A percentile compares a stretch with the other conserved stretches of the same genome.
phyloP scores from a whole-genome alignment of 1,139 yeast genomes.

The Nematodospora anomalae region DNA sequence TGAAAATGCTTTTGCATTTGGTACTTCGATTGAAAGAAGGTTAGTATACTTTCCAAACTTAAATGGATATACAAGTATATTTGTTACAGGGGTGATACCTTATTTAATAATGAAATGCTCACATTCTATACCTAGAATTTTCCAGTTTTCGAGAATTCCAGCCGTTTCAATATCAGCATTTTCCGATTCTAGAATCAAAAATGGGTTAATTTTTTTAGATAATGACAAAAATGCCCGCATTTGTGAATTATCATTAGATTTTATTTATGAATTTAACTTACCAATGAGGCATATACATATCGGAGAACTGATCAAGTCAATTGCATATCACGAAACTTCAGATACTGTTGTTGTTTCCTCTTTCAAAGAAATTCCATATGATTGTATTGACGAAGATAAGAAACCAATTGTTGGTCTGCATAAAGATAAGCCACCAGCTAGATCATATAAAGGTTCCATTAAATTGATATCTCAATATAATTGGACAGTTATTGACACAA shows the following conservation, averaged over 20 bases:
- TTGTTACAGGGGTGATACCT: constrained; percentile 77
- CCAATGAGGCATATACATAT: constrained; percentile 57
- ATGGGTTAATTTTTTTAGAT: constrained; percentile 74
- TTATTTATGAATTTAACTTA: constrained; percentile 61
- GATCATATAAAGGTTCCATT: constrained; percentile 57
- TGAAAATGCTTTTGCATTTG: constrained; percentile 67
- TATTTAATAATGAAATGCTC: constrained; percentile 64
- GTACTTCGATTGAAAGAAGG: constrained; percentile 69
- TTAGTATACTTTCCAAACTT: constrained; percentile 60
- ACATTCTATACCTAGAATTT: constrained; percentile 65
- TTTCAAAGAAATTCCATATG: constrained; percentile 57
- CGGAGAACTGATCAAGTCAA: constrained; percentile 65
- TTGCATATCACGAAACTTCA: constrained; percentile 72
- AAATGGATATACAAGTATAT: constrained; percentile 59
- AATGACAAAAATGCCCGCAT: constrained; percentile 72
- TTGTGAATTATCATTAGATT: constrained; percentile 52
- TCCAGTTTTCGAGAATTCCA: constrained; percentile 64
- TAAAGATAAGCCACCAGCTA: constrained; percentile 49
- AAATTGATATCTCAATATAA: constrained; percentile 69
- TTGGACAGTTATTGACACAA: constrained; percentile 75
- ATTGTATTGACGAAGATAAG: constrained; percentile 76
- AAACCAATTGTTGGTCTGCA: constrained; percentile 60
- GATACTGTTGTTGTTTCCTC: constrained; percentile 69
- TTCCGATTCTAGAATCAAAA: constrained; percentile 34
- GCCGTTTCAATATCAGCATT: constrained; percentile 63